phyloP scores from a whole-genome alignment of 2,329 filamentous ascomycete species.

The Metarhizium anisopliae region DNA sequence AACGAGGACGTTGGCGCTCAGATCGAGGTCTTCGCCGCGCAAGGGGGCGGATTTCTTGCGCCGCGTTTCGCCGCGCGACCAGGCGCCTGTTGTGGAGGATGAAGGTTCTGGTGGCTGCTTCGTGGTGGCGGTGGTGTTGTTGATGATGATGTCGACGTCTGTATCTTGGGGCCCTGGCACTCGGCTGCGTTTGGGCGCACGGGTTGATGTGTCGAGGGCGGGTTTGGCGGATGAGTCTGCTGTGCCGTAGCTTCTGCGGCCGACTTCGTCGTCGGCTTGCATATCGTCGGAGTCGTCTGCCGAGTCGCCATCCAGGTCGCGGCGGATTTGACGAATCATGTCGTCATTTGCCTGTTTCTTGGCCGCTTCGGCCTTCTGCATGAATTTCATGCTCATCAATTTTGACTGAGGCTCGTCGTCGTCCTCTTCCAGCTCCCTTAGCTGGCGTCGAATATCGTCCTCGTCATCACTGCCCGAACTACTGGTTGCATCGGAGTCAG shows the following conservation, averaged over 20 bases:
- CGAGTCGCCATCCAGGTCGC: slow-evolving; percentile 60
- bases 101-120: slow-evolving; percentile 13
- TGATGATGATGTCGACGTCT: slow-evolving; percentile 19
- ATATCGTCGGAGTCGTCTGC: slow-evolving; percentile 42
- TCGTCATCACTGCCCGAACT: slow-evolving; percentile 52
- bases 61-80: slow-evolving; percentile 29
- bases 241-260: slow-evolving; percentile 61
- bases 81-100: slow-evolving; percentile 26
- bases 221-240: slow-evolving; percentile 22
- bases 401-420: slow-evolving; percentile 52
- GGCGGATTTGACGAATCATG: slow-evolving; percentile 58
- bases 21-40: slow-evolving; percentile 30
- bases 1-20: slow-evolving; percentile 26
- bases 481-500: slow-evolving; percentile 44
- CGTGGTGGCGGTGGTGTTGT: slow-evolving; percentile 8
- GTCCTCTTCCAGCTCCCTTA: slow-evolving; percentile 34
- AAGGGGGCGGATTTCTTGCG: slow-evolving; percentile 23
- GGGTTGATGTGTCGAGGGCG: slow-evolving; percentile 19
- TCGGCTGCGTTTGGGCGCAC: slow-evolving; percentile 19
- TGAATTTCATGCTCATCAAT: slow-evolving; percentile 83
- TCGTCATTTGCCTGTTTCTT: slow-evolving; percentile 75
- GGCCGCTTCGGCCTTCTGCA: slow-evolving; percentile 78
- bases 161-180: slow-evolving; percentile 10
- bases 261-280: slow-evolving; percentile 47
- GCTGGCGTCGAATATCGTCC: slow-evolving; percentile 38